phyloP scores from a whole-genome alignment of 768 basidiomycete species.

The Termitomyces sp. region DNA sequence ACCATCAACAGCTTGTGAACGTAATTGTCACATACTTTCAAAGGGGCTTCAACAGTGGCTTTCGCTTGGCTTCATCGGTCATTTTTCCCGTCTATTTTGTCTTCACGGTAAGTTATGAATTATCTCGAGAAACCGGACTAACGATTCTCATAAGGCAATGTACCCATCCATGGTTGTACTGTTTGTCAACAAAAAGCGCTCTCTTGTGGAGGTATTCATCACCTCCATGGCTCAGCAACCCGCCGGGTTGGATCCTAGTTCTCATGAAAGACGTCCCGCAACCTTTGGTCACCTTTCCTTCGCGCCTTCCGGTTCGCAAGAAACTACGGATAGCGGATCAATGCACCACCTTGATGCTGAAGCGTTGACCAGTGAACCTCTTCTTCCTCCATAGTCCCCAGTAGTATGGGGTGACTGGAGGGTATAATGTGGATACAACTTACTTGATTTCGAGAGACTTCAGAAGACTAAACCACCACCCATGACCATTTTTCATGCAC shows the following conservation, averaged over 20 bases:
- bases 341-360: background rate
- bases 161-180: constrained; percentile 1
- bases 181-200: background rate
- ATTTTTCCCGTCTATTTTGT: background rate
- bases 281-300: background rate
- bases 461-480: too few relatives aligned
- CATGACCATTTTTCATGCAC: too few relatives aligned
- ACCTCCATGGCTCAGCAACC: background rate
- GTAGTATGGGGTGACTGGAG: background rate
- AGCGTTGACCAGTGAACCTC: background rate
- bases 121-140: background rate
- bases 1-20: background rate
- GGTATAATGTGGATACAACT: background rate
- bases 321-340: background rate
- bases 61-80: background rate
- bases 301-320: background rate
- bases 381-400: background rate
- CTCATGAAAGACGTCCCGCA: background rate
- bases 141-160: background rate
- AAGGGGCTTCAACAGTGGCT: too few relatives aligned
- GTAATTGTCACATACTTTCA: background rate
- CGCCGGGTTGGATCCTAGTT: too few relatives aligned
- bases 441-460: too few relatives aligned
- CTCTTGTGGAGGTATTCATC: background rate
- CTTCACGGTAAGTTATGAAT: background rate